Conservation (phyloP, 2,329 filamentous ascomycete genomes). For the Fusarium mundagurra region DNA sequence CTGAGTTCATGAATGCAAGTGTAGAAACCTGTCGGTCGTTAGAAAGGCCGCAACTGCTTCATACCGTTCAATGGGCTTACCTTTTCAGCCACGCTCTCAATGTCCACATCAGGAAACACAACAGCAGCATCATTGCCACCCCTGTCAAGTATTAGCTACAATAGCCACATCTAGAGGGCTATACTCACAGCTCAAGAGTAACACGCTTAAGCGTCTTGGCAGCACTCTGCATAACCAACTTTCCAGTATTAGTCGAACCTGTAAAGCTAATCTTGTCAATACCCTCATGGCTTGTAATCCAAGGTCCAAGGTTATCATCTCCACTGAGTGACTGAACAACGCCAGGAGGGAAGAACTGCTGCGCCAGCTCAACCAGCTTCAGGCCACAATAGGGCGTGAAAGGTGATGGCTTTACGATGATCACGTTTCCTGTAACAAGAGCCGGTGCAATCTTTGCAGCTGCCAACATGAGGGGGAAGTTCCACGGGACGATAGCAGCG, state of each 20-base stretch:
- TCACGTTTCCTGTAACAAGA: conserved; percentile 63
- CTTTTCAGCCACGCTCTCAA: conserved; percentile 49
- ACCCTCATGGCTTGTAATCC: conserved; percentile 66
- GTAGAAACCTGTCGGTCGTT: conserved; percentile 46
- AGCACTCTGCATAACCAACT: conserved; percentile 67
- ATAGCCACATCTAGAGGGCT: too few species aligned
- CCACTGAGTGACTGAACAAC: conserved; percentile 71
- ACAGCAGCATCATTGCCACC: conserved; percentile 71
- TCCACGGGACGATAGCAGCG: conserved; percentile 64
- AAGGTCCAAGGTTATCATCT: conserved; percentile 67
- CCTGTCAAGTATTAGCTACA: conserved; percentile 30
- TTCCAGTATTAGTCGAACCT: conserved; percentile 68
- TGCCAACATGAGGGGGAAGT: conserved; percentile 64
- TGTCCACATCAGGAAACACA: conserved; percentile 65
- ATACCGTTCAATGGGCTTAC: conserved; percentile 38
- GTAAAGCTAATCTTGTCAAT: conserved; percentile 73
- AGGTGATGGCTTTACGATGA: conserved; percentile 67
- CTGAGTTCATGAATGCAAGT: conserved; percentile 66
- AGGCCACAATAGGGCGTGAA: conserved; percentile 67
- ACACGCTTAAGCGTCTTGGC: conserved; percentile 68
- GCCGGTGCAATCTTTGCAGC: conserved; percentile 66
- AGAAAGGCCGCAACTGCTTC: neutral
- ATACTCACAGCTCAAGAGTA: conserved; percentile 62
- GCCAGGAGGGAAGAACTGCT: conserved; percentile 67
- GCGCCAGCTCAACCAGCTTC: conserved; percentile 68